Evolutionary conservation across 2,329 filamentous ascomycete genomes (phyloP), one percentile per base, ranked within the genome.

Genomic region (Colletotrichum sojae): DNA sequence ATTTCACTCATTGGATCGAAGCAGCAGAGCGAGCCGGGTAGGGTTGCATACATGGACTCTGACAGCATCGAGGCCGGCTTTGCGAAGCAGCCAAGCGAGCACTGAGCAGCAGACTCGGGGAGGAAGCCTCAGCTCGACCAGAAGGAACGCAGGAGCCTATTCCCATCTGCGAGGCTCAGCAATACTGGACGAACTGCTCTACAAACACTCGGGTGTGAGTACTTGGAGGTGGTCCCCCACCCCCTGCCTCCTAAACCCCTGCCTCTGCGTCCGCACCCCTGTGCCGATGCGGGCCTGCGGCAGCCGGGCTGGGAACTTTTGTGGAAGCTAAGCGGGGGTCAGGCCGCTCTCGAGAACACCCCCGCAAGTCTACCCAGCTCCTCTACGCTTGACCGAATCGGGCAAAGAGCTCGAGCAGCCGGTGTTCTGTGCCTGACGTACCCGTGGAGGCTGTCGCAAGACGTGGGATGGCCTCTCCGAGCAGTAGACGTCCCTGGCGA

Each of bases 261-360:
- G 39, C 40, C 45, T 55, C 48, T 27, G 20, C 52, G 25, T 13
- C 22, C 22, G 40, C 39, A 57, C 61, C 66, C 61, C 61, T 69
- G 66, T 69, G 66, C 66, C 66, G 66, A 69, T 69, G 66, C 66
- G 61, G 66, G 66, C 55, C 66, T 69, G 61, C 66, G 66, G 62
- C 66, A 69, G 65, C 60, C 60, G 65, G 27, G 54, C 54, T 69
- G 66, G 66, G 66, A 69, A 69, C 66, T 69, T 69, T 69, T 69
- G 66, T 66, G 66, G 66, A 66, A 69, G 61, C 49, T 62, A 69
- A 66, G 66, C 66, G 61, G 55, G 66, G 66, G 62, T 63, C 46
- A 53, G 54, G 54, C 55, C 65, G 48, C 65, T 40, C 48, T 63
- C 40, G 61, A 68, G 65, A 48, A 45, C 55, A 56, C 46, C 48